Percentiles rank a stretch among this genome's conserved stretches.
phyloP scores from a whole-genome alignment of 192 early-diverging fungal genomes.

The Rhizophagus clarus region DNA sequence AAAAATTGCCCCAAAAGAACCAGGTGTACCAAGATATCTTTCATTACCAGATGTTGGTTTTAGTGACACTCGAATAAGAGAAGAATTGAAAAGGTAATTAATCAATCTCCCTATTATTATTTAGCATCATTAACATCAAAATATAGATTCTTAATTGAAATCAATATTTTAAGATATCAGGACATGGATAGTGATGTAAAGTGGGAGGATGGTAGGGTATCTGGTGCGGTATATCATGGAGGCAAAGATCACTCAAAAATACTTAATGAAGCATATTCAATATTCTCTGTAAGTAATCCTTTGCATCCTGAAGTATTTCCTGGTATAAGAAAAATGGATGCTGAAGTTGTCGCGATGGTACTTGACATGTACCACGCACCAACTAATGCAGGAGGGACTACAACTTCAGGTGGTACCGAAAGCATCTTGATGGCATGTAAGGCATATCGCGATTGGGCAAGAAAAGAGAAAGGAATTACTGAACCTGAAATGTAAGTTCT shows the following conservation, averaged over 20 bases:
- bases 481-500: slow-evolving; percentile 84
- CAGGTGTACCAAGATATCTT: slow-evolving; percentile 63
- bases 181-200: slow-evolving; percentile 59
- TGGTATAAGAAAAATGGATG: slow-evolving; percentile 92
- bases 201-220: slow-evolving; percentile 86
- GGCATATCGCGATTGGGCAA: slow-evolving; percentile 88
- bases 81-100: slow-evolving; percentile 59
- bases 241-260: slow-evolving; percentile 78
- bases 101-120: no score
- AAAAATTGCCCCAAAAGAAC: slow-evolving; percentile 66
- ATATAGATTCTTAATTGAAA: slow-evolving; percentile 34
- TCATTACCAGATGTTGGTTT: slow-evolving; percentile 69
- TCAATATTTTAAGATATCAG: slow-evolving; percentile 52
- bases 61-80: slow-evolving; percentile 59
- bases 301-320: slow-evolving; percentile 96
- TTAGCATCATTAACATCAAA: slow-evolving; percentile 1
- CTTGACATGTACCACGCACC: slow-evolving; percentile 83
- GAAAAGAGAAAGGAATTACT: slow-evolving; percentile 74
- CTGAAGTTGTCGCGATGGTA: slow-evolving; percentile 93
- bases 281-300: slow-evolving; percentile 85
- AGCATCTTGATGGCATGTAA: slow-evolving; percentile 94
- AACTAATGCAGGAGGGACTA: slow-evolving; percentile 72
- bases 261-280: slow-evolving; percentile 76
- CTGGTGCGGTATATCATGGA: slow-evolving; percentile 93
- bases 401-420: slow-evolving; percentile 95